Base-by-base conservation (phyloP, 1,284 basidiomycete species). In the Austropuccinia psidii region DNA sequence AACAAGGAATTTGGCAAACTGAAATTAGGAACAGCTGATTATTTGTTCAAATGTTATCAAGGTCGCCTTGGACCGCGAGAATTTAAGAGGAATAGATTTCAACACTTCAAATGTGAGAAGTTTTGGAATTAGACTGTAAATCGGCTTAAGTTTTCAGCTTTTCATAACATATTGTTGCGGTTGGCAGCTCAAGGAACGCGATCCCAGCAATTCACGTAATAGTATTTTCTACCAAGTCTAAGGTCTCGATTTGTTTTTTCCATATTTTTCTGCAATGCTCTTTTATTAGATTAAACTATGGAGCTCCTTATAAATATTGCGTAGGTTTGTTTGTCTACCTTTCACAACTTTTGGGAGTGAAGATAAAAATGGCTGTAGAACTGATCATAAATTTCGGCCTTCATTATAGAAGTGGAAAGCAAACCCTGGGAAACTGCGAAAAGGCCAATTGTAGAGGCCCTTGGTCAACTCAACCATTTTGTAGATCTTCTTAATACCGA, bases 201-300 rank as follows among this genome's bases (percentile, higher is more conserved):
- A 19, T 57, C 69, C 24, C 69, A 73, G 39, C 24, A 58, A 19
- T 73, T 73, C 33, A 73, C 69, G 69, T 73, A 35, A n/a, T n/a
- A 31, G 60, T 15, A 13, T 43, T 45, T 1, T 27, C 19, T 54
- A 39, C 21, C 9, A 49, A 45, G 33, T 8, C n/a, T 11, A 45
- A 57, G 4, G 5, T 11, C 31, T 45, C 33, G 41, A n/a, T 47
- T 35, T 13, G 8, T 9, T 27, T 41, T 61, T 4, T n/a, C 41
- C 24, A 43, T 50, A 9, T 54, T 27, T 24, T 4, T 61, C 24
- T 27, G 45, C 33, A n/a, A n/a, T n/a, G n/a, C n/a, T n/a, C n/a
- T 50, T 73, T 21, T 8, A 5, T 17, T 24, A 73, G 69, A 7
- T 64, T 73, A 31, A 73, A 73, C 39, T 73, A 27, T 47, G 69